These are phyloP conservation scores for Podila epicladia DNA, from an alignment of 192 early-diverging fungal genomes.

Conservation along the genomic window DNA sequence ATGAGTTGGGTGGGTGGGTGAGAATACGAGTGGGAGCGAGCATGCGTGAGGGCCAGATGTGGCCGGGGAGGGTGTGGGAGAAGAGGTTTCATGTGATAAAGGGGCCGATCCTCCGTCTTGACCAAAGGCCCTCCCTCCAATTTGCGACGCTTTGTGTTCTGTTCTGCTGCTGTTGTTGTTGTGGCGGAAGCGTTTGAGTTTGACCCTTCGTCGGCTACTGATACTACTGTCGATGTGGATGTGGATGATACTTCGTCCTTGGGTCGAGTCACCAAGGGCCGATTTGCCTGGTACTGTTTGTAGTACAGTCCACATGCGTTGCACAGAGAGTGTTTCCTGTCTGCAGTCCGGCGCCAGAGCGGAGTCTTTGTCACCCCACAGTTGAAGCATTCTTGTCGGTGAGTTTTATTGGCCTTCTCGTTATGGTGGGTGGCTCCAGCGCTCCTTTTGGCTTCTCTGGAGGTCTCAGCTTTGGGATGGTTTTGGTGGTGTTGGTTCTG, in stretches of 20 bases:
- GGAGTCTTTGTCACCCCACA: constrained; percentile 87
- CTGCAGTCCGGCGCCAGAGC: constrained; percentile 87
- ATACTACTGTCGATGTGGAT: neutral
- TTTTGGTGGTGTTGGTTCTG: neutral
- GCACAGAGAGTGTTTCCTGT: constrained; percentile 83
- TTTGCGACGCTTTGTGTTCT: constrained; percentile 24
- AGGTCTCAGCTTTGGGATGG: neutral
- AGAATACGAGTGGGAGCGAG: neutral
- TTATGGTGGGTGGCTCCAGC: neutral
- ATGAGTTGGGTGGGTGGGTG: constrained; percentile 1
- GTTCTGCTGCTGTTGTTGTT: constrained; percentile 11
- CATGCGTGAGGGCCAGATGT: neutral
- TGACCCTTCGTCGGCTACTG: neutral
- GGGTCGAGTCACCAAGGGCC: constrained; percentile 66
- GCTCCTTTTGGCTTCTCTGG: neutral
- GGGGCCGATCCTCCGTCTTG: neutral
- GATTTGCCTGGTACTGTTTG: constrained; percentile 88
- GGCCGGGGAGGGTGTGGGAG: constrained; percentile 26
- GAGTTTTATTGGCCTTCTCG: constrained; percentile 4
- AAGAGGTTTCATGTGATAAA: constrained; percentile 24
- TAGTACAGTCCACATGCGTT: constrained; percentile 97
- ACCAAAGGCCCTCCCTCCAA: constrained; percentile 10
- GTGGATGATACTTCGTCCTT: neutral
- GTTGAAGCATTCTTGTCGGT: constrained; percentile 66
- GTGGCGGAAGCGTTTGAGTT: neutral